Conservation (phyloP, 768 basidiomycete genomes). For the Termitomyces sp. region DNA sequence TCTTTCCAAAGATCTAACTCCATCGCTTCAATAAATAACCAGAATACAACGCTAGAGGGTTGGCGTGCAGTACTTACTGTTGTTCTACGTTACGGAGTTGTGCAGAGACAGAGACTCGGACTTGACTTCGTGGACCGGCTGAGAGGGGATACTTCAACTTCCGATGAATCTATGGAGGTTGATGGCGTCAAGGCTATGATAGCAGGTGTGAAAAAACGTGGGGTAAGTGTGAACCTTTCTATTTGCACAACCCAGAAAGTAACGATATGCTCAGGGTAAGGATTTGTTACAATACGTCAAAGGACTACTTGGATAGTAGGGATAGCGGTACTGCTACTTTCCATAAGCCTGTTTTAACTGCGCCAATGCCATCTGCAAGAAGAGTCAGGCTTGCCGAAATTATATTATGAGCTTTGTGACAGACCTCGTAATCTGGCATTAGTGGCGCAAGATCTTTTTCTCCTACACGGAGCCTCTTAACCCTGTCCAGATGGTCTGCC, state of each 20-base stretch:
- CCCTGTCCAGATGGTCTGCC: constrained; percentile 61
- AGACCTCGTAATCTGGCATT: constrained; percentile 62
- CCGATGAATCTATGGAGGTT: constrained; percentile 29
- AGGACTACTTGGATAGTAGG: constrained; percentile 48
- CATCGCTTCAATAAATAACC: constrained; percentile 24
- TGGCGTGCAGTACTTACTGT: constrained; percentile 78
- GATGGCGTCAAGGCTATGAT: constrained; percentile 72
- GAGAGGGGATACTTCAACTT: constrained; percentile 5
- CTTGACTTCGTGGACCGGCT: constrained; percentile 15
- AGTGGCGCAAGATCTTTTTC: constrained; percentile 57
- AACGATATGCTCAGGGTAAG: constrained; percentile 42
- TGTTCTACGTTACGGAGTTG: constrained; percentile 60
- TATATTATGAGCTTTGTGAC: constrained; percentile 7
- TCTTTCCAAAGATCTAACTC: constrained; percentile 18
- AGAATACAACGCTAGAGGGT: constrained; percentile 48
- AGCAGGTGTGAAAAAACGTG: constrained; percentile 65
- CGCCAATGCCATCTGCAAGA: constrained; percentile 29
- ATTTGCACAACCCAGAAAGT: constrained; percentile 1
- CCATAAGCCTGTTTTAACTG: constrained; percentile 34
- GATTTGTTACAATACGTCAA: constrained; percentile 73
- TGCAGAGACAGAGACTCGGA: constrained; percentile 44
- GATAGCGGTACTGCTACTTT: constrained; percentile 9
- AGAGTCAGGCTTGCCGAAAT: not conserved
- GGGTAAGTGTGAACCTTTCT: constrained; percentile 41
- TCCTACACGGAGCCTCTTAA: constrained; percentile 63